These are phyloP conservation scores for Globisporangium irregulare DNA, from an alignment of 352 stramenopile species.

Conservation along the genomic window DNA sequence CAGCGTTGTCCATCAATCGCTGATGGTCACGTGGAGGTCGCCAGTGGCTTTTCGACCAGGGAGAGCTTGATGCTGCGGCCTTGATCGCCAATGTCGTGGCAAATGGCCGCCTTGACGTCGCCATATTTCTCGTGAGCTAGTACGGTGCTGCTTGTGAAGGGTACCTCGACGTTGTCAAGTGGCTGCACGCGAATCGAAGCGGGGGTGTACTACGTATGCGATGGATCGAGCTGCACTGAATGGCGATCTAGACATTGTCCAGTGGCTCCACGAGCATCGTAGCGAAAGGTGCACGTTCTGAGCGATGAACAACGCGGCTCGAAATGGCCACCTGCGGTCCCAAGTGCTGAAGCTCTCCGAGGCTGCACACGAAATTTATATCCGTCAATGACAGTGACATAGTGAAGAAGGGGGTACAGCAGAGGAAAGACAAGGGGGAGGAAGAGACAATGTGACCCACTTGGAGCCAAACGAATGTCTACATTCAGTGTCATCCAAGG, in stretches of 20 bases:
- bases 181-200: slow-evolving; percentile 5
- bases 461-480: too few species aligned
- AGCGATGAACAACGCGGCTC: not conserved
- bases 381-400: not conserved
- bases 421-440: not conserved
- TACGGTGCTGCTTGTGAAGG: not conserved
- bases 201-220: slow-evolving; percentile 7
- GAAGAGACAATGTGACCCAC: not conserved
- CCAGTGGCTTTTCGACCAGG: not conserved
- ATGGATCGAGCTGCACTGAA: slow-evolving; percentile 15
- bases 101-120: not conserved
- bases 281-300: not conserved
- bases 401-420: not conserved
- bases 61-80: not conserved
- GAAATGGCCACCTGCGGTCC: not conserved
- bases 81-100: not conserved
- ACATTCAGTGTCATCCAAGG: too few species aligned
- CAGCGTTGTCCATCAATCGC: not conserved
- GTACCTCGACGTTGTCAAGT: not conserved
- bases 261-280: slow-evolving; percentile 3
- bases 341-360: not conserved
- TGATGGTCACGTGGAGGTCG: not conserved
- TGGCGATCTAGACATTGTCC: not conserved
- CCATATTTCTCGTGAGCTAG: not conserved
- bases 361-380: not conserved